phyloP scores from a whole-genome alignment of 208 protist species.

The Leishmania turanica region DNA sequence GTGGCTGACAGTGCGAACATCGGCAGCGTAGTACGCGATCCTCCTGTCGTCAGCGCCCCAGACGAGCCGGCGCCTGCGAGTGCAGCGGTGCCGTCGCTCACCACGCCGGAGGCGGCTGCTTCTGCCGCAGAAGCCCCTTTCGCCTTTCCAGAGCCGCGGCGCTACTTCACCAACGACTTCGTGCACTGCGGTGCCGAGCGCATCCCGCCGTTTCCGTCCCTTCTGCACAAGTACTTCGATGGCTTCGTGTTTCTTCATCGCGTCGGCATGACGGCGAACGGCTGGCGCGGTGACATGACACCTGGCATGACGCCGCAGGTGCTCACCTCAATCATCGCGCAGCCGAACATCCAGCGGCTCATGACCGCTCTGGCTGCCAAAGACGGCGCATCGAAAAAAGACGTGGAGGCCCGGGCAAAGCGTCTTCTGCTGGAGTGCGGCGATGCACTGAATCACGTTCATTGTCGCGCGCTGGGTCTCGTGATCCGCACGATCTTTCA shows the following conservation, averaged over 20 bases:
- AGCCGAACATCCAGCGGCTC: slow-evolving; percentile 54
- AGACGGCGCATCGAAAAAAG: slow-evolving; percentile 35
- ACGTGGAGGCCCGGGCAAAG: slow-evolving; percentile 53
- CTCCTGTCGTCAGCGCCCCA: not conserved
- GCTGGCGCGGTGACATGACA: slow-evolving; percentile 33
- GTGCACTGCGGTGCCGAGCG: slow-evolving; percentile 41
- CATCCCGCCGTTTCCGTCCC: slow-evolving; percentile 41
- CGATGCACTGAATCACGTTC: slow-evolving; percentile 69
- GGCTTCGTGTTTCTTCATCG: slow-evolving; percentile 48
- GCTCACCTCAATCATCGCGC: slow-evolving; percentile 50
- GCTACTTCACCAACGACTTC: slow-evolving; percentile 65
- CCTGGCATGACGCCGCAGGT: slow-evolving; percentile 63
- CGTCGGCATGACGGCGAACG: slow-evolving; percentile 48
- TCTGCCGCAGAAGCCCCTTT: slow-evolving; percentile 1
- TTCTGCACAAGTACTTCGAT: slow-evolving; percentile 29
- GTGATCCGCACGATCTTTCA: slow-evolving; percentile 62
- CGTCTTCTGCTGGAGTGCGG: slow-evolving; percentile 75
- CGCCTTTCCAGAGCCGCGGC: slow-evolving; percentile 48
- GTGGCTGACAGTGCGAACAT: slow-evolving; percentile 10
- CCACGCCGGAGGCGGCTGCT: not conserved
- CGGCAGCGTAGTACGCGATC: not conserved
- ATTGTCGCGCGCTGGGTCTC: slow-evolving; percentile 57
- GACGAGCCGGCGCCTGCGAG: not conserved
- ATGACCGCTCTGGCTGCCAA: slow-evolving; percentile 47
- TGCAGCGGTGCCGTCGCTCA: not conserved